Evolutionary conservation across 2,329 filamentous ascomycete species (phyloP), one percentile per base, ranked within the genome.

Genomic region (Macrophomina phaseolina): DNA sequence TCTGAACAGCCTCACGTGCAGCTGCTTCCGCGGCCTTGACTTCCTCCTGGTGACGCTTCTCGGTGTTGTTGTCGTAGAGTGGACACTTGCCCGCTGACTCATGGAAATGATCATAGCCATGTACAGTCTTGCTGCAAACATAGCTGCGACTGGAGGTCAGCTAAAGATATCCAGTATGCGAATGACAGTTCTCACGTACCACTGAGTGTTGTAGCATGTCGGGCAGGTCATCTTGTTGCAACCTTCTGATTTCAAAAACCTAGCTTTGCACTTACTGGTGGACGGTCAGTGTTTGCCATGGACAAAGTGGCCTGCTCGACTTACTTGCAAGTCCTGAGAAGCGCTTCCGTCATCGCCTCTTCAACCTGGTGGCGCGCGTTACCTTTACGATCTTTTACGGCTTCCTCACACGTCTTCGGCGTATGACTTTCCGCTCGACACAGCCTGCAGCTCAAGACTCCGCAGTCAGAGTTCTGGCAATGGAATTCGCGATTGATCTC

Each of bases 181-280:
- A 30, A 28, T 23, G 23, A 28, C n/a, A 32, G 28, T 9, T 30
- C 36, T n/a, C 8, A 79, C 72, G 68, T 83, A 86, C 77, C 86
- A 89, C 76, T 88, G 86, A 7, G 80, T 67, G 51, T 83, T 83
- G 3, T 72, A 68, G 71, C 86, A 89, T n/a, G 84, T 84, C 0
- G 86, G 81, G 76, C 93, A 97, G 0, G 77, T 84, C 86, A 97
- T 92, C 78, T 94, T 94, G 80, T 96, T 96, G 80, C 93, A 97
- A 2, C 93, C 93, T 38, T 81, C 76, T 42, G 89, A 86, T 74
- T 96, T 97, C 75, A 96, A 85, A 72, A 94, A 95, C 0, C 89
- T 87, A n/a, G 87, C 86, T n/a, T 84, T 81, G 78, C 91, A 90
- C 69, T 81, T 82, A 68, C 67, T 82, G 76, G 23, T 3, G 5